Conservation (phyloP, 176 grass and related monocot genomes). For the bread wheat (Triticum aestivum) region IWGSC_CS_RefSeq_v2.1 NC_057799.1:138530384-138530883, state of each 20-base stretch:
- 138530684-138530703: not conserved
- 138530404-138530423: not conserved
- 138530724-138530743: no score
- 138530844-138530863: no score
- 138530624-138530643: not conserved
- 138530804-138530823: no score
- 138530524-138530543: not conserved
- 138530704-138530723: no score
- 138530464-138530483: constrained; percentile 18
- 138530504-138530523: not conserved
- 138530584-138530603: not conserved
- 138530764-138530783: no score
- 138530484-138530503: not conserved
- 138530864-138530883: not conserved
- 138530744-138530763: no score
- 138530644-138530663: not conserved
- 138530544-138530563: not conserved
- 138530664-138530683: not conserved
- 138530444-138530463: not conserved
- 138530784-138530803: no score
- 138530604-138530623: not conserved
- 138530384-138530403: not conserved
- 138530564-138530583: constrained; percentile 15
- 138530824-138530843: no score
- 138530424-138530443: not conserved